Evolutionary conservation across 2,329 filamentous ascomycete species (phyloP), one percentile per base, ranked within the genome.

Genomic region (Aureobasidium musti): DNA sequence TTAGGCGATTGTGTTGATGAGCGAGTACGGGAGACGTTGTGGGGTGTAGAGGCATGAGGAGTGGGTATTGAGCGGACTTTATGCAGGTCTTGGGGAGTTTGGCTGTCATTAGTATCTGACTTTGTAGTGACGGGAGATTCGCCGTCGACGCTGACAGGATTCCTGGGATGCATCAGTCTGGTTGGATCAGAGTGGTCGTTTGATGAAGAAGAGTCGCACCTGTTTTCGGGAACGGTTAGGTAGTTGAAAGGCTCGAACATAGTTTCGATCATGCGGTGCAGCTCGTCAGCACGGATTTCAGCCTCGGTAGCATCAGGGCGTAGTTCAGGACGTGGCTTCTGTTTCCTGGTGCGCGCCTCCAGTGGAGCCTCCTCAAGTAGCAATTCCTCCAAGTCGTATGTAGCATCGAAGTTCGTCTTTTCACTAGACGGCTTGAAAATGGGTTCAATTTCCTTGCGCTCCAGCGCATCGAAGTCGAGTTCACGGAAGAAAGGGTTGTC

Each of bases 401-500:
- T 99, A 5, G 95, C 95, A 78, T 99, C 95, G 71, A 99, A 99
- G 77, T 99, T 99, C 3, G 95, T 98, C 84, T 99, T 99, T 57
- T 98, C 95, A 66, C 92, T 93, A 0, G 94, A 97, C 0, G 95
- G 95, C 23, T 90, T 86, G 76, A 99, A 99, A 3, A 98, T 87
- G 0, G 95, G 95, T 72, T 93, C 89, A 52, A 98, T 88, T 74
- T 92, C 88, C 76, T 97, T 98, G 70, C 87, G 83, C 76, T 97
- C 91, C 41, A 99, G 79, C 0, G 89, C 88, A 17, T 86, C 87
- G 71, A 99, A 99, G 75, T 98, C 90, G 71, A 98, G 86, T 2
- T 85, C 81, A 47, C 88, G 85, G 82, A 99, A 99, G 81, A 98
- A 98, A 7, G 92, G 89, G 74, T 97, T 90, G 69, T 91, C 84